These are phyloP conservation scores for Cucurbita argyrosperma DNA, from an alignment of 306 rosid species.

Conservation along the genomic window DNA sequence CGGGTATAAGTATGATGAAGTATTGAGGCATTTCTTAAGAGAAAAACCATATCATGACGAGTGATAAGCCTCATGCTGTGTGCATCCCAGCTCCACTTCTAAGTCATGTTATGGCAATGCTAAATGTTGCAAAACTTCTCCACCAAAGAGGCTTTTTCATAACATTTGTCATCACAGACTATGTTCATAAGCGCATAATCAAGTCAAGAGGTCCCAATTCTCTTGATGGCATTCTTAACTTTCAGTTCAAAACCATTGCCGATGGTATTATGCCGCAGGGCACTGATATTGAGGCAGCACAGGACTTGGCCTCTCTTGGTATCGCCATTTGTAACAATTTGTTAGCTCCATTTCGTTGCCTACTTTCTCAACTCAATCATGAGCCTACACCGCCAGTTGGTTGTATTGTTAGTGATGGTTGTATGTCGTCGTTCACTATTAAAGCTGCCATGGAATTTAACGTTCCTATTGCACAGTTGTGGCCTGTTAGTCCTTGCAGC, in stretches of 20 bases:
- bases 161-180: no score
- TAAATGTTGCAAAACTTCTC: constrained; percentile 9
- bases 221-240: neutral
- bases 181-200: no score
- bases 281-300: neutral
- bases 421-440: neutral
- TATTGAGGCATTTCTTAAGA: no score
- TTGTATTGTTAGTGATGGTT: constrained; percentile 4
- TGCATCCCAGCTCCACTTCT: constrained; percentile 8
- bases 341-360: neutral
- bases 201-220: no score
- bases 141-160: no score
- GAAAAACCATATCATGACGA: no score
- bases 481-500: no score
- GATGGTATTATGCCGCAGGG: constrained; percentile 9
- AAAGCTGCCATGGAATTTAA: constrained; percentile 1
- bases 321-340: neutral
- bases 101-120: constrained; percentile 6
- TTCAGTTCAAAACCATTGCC: constrained; percentile 3
- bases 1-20: no score
- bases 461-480: neutral
- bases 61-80: constrained; percentile 12
- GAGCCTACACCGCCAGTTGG: neutral
- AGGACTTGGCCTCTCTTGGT: constrained; percentile 3
- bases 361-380: neutral